phyloP scores from a whole-genome alignment of 192 early-diverging fungal genomes.

The Coemansia sp. region DNA sequence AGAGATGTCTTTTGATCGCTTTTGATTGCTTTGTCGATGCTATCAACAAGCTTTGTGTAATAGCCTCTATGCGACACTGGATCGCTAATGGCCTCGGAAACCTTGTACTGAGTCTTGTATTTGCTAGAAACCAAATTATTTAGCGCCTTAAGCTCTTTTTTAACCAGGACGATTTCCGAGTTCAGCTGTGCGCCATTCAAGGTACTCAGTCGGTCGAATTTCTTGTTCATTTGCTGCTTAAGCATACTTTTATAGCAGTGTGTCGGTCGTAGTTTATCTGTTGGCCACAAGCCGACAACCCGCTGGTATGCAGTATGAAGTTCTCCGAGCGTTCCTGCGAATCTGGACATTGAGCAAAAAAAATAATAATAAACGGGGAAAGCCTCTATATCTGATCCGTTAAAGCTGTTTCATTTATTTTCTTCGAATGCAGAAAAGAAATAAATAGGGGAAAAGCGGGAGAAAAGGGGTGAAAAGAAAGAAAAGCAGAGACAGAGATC shows the following conservation, averaged over 20 bases:
- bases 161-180: conserved; percentile 12
- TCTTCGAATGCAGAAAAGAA: too few species aligned
- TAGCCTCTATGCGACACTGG: conserved; percentile 39
- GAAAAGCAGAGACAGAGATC: too few species aligned
- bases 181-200: conserved; percentile 30
- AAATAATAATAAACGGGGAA: conserved; percentile 1
- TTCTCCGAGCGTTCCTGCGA: conserved; percentile 35
- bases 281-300: conserved; percentile 63
- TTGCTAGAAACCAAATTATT: conserved; percentile 27
- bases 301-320: conserved; percentile 65
- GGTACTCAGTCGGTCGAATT: conserved; percentile 30
- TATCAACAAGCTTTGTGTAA: conserved; percentile 37
- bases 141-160: conserved; percentile 29
- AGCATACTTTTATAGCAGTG: conserved; percentile 67
- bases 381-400: neutral
- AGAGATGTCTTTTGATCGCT: conserved; percentile 25
- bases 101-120: conserved; percentile 26
- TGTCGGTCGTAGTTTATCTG: conserved; percentile 67
- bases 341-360: conserved; percentile 30
- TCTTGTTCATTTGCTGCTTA: conserved; percentile 34
- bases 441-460: too few species aligned
- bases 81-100: conserved; percentile 22
- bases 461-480: too few species aligned
- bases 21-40: conserved; percentile 35
- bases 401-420: neutral